Conservation (phyloP, 352 stramenopile genomes). For the Aphanomyces cochlioides region DNA sequence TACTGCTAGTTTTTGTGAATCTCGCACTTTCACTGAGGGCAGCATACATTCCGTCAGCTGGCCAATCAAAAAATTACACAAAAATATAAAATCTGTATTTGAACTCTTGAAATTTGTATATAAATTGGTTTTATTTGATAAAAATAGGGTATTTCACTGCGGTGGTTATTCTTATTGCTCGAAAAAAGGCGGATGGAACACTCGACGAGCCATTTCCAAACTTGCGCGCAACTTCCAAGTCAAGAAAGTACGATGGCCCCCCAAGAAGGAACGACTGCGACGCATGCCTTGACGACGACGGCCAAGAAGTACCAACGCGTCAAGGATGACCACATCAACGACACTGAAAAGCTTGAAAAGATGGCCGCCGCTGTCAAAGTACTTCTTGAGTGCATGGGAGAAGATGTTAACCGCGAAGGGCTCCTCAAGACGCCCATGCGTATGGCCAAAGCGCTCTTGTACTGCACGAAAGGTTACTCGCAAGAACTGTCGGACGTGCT, state of each 20-base stretch:
- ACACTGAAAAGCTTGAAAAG: constrained; percentile 81
- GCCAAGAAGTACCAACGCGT: constrained; percentile 9
- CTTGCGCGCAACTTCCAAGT: background rate
- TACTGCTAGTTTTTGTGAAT: too few relatives aligned
- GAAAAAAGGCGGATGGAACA: background rate
- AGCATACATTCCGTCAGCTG: too few relatives aligned
- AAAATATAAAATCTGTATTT: background rate
- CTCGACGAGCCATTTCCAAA: background rate
- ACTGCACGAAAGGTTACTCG: constrained; percentile 94
- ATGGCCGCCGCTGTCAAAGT: constrained; percentile 92
- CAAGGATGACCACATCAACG: constrained; percentile 60
- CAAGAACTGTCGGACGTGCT: constrained; percentile 87
- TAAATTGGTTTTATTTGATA: too few relatives aligned
- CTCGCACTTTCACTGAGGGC: too few relatives aligned
- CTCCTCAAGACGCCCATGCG: constrained; percentile 95
- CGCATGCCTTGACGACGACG: constrained; percentile 11
- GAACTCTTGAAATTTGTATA: background rate
- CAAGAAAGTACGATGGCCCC: constrained; percentile 22
- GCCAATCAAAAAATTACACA: background rate
- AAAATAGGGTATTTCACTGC: too few relatives aligned
- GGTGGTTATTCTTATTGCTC: too few relatives aligned
- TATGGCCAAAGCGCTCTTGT: constrained; percentile 96
- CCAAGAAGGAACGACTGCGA: constrained; percentile 8
- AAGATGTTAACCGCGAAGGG: constrained; percentile 93
- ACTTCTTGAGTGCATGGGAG: constrained; percentile 91